Evolutionary conservation across 306 rosid species (phyloP).

Genomic region (Hippophae gyantsensis): DNA sequence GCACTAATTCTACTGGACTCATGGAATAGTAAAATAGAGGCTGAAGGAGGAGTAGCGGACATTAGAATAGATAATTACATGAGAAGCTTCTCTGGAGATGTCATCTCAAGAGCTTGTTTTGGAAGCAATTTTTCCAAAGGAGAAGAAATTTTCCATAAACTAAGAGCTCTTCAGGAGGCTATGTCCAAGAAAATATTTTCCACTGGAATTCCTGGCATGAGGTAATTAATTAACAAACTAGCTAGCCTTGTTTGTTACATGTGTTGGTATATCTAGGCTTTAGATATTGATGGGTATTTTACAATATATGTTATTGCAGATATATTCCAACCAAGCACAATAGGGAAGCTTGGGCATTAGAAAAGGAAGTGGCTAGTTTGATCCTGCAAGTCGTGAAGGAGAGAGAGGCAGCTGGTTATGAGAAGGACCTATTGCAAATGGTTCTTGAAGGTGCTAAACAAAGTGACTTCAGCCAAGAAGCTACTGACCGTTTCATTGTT

Average conservation of each 20-base stretch:
- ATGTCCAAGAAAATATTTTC: constrained; percentile 6
- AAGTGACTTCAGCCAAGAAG: constrained; percentile 6
- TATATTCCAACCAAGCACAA: constrained; percentile 43
- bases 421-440: constrained; percentile 54
- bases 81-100: constrained; percentile 15
- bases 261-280: not conserved
- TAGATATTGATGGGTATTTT: not conserved
- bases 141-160: constrained; percentile 10
- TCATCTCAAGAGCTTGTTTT: constrained; percentile 18
- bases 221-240: not conserved
- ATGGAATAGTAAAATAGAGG: constrained; percentile 1
- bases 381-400: constrained; percentile 14
- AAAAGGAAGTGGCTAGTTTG: constrained; percentile 30
- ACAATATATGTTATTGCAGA: constrained; percentile 6
- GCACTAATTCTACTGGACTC: not conserved
- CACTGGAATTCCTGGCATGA: constrained; percentile 2
- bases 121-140: constrained; percentile 11
- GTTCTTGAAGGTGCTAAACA: constrained; percentile 48
- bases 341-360: constrained; percentile 30
- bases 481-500: constrained; percentile 31
- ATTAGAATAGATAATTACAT: constrained; percentile 5
- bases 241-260: not conserved
- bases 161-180: constrained; percentile 7
- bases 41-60: constrained; percentile 4
- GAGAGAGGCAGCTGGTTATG: not conserved